Conservation (phyloP, 331 rosid species). For the Stylosanthes scabra region DNA sequence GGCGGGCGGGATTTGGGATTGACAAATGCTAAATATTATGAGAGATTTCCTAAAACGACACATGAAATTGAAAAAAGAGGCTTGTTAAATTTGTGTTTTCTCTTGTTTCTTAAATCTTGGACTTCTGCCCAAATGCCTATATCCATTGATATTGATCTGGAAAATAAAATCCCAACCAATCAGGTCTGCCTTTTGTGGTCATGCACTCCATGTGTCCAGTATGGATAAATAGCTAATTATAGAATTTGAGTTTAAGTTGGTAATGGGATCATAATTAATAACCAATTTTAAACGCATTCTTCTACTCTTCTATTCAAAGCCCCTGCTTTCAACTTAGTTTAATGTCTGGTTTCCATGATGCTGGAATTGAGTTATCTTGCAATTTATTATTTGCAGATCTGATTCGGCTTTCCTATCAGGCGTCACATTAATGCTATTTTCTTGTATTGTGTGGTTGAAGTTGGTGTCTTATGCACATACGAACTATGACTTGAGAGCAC, state of each 20-base stretch:
- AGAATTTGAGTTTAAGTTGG: slow-evolving; percentile 19
- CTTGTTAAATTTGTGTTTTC: too few species aligned
- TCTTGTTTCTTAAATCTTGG: too few species aligned
- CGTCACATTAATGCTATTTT: slow-evolving; percentile 77
- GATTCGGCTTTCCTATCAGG: slow-evolving; percentile 91
- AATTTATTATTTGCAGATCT: slow-evolving; percentile 59
- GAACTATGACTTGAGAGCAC: slow-evolving; percentile 76
- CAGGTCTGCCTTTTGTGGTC: not conserved
- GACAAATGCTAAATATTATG: too few species aligned
- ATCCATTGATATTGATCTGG: too few species aligned
- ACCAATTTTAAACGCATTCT: slow-evolving; percentile 5
- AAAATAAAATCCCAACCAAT: too few species aligned
- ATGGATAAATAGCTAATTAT: slow-evolving; percentile 27
- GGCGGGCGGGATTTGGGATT: not conserved
- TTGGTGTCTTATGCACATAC: slow-evolving; percentile 92
- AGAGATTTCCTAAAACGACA: too few species aligned
- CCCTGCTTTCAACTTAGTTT: slow-evolving; percentile 12
- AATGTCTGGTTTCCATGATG: slow-evolving; percentile 26
- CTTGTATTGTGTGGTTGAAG: slow-evolving; percentile 91
- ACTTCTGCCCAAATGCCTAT: too few species aligned
- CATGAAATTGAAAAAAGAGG: too few species aligned
- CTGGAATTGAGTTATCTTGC: slow-evolving; percentile 32
- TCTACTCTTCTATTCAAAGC: slow-evolving; percentile 27
- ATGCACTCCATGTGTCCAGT: slow-evolving; percentile 23
- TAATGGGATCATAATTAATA: not conserved